phyloP scores from a whole-genome alignment of 129 eudicot genomes.

The Gnaphalium uliginosum region DNA sequence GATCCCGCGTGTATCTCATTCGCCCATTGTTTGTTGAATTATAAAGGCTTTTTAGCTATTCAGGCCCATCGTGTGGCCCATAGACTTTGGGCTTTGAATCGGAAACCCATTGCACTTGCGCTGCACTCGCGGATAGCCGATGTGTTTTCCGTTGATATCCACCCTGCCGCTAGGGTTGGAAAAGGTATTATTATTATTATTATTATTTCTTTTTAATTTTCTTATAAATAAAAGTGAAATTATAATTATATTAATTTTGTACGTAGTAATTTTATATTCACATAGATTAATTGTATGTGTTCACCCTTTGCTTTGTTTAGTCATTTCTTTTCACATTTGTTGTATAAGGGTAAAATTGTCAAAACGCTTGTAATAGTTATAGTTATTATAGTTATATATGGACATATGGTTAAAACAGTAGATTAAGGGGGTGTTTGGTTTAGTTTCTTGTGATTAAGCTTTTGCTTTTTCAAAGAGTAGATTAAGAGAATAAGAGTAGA shows the following conservation, averaged over 20 bases:
- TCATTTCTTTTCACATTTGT: not conserved
- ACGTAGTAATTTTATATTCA: not conserved
- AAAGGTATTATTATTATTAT: constrained; percentile 37
- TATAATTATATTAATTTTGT: no score
- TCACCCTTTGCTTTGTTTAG: not conserved
- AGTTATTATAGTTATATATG: no score
- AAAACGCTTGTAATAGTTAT: no score
- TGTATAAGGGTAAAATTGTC: not conserved
- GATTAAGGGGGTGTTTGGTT: no score
- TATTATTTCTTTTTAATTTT: not conserved
- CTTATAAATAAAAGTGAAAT: not conserved
- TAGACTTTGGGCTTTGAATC: constrained; percentile 48
- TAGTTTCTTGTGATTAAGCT: no score
- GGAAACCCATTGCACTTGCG: constrained; percentile 63
- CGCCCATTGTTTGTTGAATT: constrained; percentile 63
- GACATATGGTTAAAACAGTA: no score
- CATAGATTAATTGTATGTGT: no score
- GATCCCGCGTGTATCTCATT: constrained; percentile 61
- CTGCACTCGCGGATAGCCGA: constrained; percentile 58
- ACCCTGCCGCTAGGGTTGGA: constrained; percentile 73
- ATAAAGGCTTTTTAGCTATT: constrained; percentile 60
- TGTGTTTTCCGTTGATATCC: constrained; percentile 62
- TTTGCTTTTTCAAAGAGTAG: no score
- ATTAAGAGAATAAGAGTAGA: no score
- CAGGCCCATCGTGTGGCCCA: constrained; percentile 67